A percentile compares a stretch with the other conserved stretches of the same genome.
These are phyloP conservation scores for Populus hybrid DNA, from an alignment of 441 rosid species.

Conservation along the genomic window DNA sequence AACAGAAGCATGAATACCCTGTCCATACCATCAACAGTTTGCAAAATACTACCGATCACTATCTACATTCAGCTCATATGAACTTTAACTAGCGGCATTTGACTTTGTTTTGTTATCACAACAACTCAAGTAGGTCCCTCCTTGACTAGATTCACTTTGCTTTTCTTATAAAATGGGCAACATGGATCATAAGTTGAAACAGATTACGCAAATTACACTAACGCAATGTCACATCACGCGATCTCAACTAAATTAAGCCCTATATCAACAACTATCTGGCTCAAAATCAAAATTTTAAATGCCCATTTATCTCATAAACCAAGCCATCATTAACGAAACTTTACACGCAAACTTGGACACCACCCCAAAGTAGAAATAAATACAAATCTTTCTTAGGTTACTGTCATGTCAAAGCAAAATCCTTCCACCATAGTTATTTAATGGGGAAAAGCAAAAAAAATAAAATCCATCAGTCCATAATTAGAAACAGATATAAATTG, in stretches of 20 bases:
- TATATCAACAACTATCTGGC: not conserved
- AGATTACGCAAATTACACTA: not conserved
- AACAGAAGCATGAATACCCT: not conserved
- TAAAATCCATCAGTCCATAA: not conserved
- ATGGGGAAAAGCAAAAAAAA: not conserved
- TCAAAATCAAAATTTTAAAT: conserved; percentile 2
- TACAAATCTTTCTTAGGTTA: not conserved
- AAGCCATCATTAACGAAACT: not conserved
- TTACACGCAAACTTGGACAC: not conserved
- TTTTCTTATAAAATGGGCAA: not conserved
- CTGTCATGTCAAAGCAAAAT: not conserved
- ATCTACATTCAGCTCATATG: not conserved
- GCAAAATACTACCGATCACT: not conserved
- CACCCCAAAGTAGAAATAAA: not conserved
- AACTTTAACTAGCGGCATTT: not conserved
- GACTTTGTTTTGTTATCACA: not conserved
- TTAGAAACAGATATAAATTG: too few relatives aligned
- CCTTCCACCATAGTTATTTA: not conserved
- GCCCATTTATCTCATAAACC: not conserved
- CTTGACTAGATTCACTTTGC: conserved; percentile 1
- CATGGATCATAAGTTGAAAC: not conserved
- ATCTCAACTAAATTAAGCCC: not conserved
- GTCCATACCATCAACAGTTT: not conserved
- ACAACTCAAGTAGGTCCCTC: conserved; percentile 2
- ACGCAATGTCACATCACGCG: not conserved